Percentiles rank a stretch among this genome's conserved stretches.
Conservation (phyloP, 345 rosid genomes). For the Arabidopsis arenosa region DNA sequence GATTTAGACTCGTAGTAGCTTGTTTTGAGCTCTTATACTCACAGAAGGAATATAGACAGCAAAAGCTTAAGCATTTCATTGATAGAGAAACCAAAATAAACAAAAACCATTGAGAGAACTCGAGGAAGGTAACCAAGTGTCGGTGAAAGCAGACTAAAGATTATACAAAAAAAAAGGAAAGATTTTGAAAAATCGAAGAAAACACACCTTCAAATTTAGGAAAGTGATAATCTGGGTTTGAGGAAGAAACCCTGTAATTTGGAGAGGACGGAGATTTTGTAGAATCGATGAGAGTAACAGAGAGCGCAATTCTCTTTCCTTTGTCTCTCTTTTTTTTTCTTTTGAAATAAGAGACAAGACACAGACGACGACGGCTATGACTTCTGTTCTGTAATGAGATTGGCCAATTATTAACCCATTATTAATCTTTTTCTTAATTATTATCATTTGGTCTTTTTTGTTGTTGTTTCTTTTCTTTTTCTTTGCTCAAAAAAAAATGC, state of each 20-base stretch:
- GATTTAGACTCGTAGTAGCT: background rate
- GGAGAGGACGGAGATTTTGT: background rate
- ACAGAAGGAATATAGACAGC: too few species aligned
- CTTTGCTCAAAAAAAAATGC: too few species aligned
- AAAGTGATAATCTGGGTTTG: conserved; percentile 16
- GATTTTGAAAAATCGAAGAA: background rate
- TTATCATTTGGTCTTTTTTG: background rate
- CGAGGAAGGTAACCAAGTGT: conserved; percentile 24
- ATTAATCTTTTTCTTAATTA: background rate
- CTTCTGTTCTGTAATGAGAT: conserved; percentile 2
- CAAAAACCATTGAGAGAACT: background rate
- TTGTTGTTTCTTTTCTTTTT: too few species aligned
- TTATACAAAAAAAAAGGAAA: background rate
- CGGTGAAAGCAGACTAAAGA: conserved; percentile 37
- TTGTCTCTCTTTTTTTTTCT: background rate
- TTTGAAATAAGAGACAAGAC: conserved; percentile 22
- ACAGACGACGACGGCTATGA: conserved; percentile 8
- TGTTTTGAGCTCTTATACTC: background rate
- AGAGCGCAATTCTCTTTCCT: conserved; percentile 33
- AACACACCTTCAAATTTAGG: conserved; percentile 10
- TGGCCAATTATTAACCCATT: conserved; percentile 28
- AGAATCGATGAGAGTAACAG: conserved; percentile 15
- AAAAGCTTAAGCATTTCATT: background rate
- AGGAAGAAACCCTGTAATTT: background rate
- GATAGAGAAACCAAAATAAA: background rate